Conservation (phyloP, 805 yeast genomes). For the Jamesozyma piceae region DNA sequence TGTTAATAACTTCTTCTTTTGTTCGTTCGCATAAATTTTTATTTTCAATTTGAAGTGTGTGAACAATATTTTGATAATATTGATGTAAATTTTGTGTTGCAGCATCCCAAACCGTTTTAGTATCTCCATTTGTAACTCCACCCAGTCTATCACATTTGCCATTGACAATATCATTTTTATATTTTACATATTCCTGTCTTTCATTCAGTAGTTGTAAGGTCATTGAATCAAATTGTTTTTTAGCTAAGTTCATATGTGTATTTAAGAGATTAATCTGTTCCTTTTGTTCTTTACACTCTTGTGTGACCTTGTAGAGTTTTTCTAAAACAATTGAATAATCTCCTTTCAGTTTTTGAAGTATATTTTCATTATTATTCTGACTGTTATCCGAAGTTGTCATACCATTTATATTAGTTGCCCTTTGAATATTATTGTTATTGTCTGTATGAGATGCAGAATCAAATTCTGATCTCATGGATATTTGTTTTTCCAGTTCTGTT, state of each 20-base stretch:
- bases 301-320: neutral
- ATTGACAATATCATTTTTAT: neutral
- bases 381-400: too few relatives aligned
- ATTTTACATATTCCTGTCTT: neutral
- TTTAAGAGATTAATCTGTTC: neutral
- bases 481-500: neutral
- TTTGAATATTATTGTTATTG: too few relatives aligned
- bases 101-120: neutral
- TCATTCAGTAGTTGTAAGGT: neutral
- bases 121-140: neutral
- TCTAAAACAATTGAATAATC: neutral
- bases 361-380: too few relatives aligned
- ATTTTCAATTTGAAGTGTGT: neutral
- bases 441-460: too few relatives aligned
- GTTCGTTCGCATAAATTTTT: neutral
- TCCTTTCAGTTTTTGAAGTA: too few relatives aligned
- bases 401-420: too few relatives aligned
- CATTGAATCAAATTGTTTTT: neutral
- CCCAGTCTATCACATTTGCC: neutral
- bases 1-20: neutral
- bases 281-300: neutral
- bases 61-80: neutral
- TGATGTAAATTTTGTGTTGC: neutral
- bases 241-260: neutral
- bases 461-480: too few relatives aligned